A percentile compares a stretch with the other conserved stretches of the same genome.
phyloP scores from a whole-genome alignment of 2,329 filamentous ascomycete genomes.

The Pseudogymnoascus sp. region DNA sequence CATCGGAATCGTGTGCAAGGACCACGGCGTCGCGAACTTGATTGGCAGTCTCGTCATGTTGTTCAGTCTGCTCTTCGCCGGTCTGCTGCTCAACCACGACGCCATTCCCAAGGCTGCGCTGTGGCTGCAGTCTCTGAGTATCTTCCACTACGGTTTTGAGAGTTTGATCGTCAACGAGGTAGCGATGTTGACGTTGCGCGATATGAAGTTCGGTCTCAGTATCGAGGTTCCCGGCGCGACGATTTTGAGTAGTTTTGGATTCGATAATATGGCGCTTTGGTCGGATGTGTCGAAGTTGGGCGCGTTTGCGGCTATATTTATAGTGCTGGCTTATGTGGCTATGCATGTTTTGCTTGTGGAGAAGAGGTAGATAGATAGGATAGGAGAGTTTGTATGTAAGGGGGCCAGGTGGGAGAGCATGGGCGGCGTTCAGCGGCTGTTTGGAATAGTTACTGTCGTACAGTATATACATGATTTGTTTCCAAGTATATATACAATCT shows the following conservation, averaged over 20 bases:
- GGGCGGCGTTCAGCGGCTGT: constrained; percentile 1
- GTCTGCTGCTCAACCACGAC: constrained; percentile 87
- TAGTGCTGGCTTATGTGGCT: constrained; percentile 78
- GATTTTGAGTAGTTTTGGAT: constrained; percentile 90
- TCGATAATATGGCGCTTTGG: constrained; percentile 82
- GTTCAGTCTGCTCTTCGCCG: constrained; percentile 90
- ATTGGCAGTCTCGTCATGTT: constrained; percentile 95
- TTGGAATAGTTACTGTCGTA: background rate
- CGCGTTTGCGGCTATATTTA: constrained; percentile 72
- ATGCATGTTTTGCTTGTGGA: constrained; percentile 94
- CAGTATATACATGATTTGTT: constrained; percentile 4
- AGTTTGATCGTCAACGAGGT: constrained; percentile 96
- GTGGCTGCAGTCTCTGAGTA: constrained; percentile 89
- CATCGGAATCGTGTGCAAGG: constrained; percentile 90
- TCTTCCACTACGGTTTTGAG: constrained; percentile 98
- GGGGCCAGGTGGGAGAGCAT: background rate
- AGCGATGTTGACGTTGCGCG: constrained; percentile 75
- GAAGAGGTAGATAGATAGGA: constrained; percentile 49
- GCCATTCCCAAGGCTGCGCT: constrained; percentile 76
- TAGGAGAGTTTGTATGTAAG: constrained; percentile 8
- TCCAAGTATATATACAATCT: background rate
- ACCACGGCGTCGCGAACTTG: constrained; percentile 82
- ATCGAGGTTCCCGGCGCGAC: constrained; percentile 93
- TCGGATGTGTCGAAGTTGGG: constrained; percentile 71
- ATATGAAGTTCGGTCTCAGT: constrained; percentile 91